Percentiles rank a stretch among this genome's conserved stretches.
These are phyloP conservation scores for Rhizopus arrhizus DNA, from an alignment of 371 early-diverging fungal species.

Conservation along the genomic window DNA sequence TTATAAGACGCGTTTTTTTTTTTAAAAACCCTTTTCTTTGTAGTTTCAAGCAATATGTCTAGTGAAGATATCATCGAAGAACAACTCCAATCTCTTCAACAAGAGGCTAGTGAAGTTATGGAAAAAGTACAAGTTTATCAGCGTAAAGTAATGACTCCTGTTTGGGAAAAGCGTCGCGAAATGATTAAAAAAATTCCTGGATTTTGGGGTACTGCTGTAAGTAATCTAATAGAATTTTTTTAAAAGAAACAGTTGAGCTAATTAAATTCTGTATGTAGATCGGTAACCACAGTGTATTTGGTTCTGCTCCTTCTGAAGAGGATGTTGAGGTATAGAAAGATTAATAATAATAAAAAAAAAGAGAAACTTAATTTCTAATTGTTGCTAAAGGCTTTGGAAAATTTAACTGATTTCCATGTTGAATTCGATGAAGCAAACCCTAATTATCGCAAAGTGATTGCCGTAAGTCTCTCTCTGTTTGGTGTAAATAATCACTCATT, in stretches of 20 bases:
- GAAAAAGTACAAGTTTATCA: slow-evolving; percentile 41
- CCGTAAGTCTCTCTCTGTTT: slow-evolving; percentile 36
- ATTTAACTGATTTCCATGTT: slow-evolving; percentile 60
- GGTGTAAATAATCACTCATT: neutral
- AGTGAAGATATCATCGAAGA: slow-evolving; percentile 40
- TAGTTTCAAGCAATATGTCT: slow-evolving; percentile 29
- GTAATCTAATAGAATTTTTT: slow-evolving; percentile 4
- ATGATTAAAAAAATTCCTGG: slow-evolving; percentile 57
- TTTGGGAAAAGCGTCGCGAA: slow-evolving; percentile 61
- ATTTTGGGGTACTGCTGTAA: slow-evolving; percentile 59
- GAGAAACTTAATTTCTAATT: neutral
- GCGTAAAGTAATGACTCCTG: slow-evolving; percentile 54
- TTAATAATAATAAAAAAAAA: neutral
- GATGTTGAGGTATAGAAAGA: slow-evolving; percentile 31
- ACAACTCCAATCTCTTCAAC: slow-evolving; percentile 37
- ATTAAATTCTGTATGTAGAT: slow-evolving; percentile 26
- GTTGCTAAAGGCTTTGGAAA: slow-evolving; percentile 38
- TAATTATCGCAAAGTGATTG: slow-evolving; percentile 54
- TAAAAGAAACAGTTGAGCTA: neutral
- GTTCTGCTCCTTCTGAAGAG: slow-evolving; percentile 24
- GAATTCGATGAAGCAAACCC: slow-evolving; percentile 53
- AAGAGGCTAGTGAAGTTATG: slow-evolving; percentile 39
- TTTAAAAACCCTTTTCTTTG: neutral
- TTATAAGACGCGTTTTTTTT: neutral
- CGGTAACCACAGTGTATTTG: slow-evolving; percentile 38